Base-by-base conservation (phyloP, 176 grass and related monocot species). In the Carex scoparia region DNA sequence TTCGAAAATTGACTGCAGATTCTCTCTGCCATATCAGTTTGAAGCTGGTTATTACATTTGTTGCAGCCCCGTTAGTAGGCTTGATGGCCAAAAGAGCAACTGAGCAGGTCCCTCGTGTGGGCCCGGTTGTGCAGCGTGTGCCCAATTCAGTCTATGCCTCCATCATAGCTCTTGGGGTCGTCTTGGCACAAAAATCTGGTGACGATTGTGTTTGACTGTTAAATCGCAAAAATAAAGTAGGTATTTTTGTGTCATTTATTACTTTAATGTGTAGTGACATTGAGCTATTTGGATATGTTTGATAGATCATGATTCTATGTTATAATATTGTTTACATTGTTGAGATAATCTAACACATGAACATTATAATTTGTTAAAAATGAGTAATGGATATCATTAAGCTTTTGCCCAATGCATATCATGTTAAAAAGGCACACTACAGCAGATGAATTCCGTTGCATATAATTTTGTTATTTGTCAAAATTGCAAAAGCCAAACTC, bases 11-110 rank as follows among this genome's bases (percentile, higher is more conserved):
- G 60, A 98, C 95, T 2, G 85, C 85, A n/a, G 95, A 98, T 11
- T 90, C 95, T 7, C 85, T 95, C 16, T 61, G 27, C 68, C 6
- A 76, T 78, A 91, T 97, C 81, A 98, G 93, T 82, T 11, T 84
- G 27, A 95, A 95, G 85, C 81, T 98, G 32, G 71, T 87, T n/a
- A 84, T 98, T 88, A 86, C 93, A 58, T 79, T 98, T 66, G 85
- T 98, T 0, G 89, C 80, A 7, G 91, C 93, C 55, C 93, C 95
- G 0, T 74, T 85, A 4, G 67, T 98, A 79, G 95, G 93, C n/a
- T 78, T 98, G 69, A 88, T 92, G 56, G 92, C 93, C 13, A 98
- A 95, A 79, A 90, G 85, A 54, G 95, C 95, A n/a, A 98, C 95
- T 3, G 93, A 98, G 66, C 89, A 88, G 4, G 95, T 95, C 38